Evolutionary conservation across 305 asterid genomes (phyloP).

Genomic region (Rubia tinctorum): DNA sequence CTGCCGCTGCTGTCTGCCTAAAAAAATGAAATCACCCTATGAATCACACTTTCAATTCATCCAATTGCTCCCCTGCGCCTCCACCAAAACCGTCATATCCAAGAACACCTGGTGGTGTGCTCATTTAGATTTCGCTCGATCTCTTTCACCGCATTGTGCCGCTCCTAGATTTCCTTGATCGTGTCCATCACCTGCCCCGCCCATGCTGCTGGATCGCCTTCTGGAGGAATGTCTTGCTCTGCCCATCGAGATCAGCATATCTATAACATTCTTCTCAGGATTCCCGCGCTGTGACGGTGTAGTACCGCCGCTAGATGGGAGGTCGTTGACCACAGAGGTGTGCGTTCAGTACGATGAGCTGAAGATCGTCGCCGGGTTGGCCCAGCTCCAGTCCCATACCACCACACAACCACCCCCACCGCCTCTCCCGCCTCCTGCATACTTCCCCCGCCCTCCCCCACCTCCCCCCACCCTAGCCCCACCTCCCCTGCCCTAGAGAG

Average conservation of each 20-base stretch:
- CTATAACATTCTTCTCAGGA: slow-evolving; percentile 42
- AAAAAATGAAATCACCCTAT: slow-evolving; percentile 45
- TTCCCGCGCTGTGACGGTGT: slow-evolving; percentile 54
- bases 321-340: slow-evolving; percentile 51
- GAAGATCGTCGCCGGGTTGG: too few relatives aligned
- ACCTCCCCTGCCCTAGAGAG: too few relatives aligned
- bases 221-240: slow-evolving; percentile 54
- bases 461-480: too few relatives aligned
- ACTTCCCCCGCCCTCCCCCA: too few relatives aligned
- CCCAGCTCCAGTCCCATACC: too few relatives aligned
- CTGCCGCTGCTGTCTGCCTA: background rate
- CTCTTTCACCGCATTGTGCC: slow-evolving; percentile 58
- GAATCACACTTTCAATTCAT: slow-evolving; percentile 56
- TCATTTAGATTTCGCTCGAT: slow-evolving; percentile 50
- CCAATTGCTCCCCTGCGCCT: slow-evolving; percentile 49
- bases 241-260: slow-evolving; percentile 44
- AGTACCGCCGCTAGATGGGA: slow-evolving; percentile 47
- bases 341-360: slow-evolving; percentile 39
- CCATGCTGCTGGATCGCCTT: slow-evolving; percentile 67
- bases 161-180: slow-evolving; percentile 52
- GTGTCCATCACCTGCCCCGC: slow-evolving; percentile 60
- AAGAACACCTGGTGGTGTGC: slow-evolving; percentile 43
- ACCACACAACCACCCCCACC: too few relatives aligned
- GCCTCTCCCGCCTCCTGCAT: too few relatives aligned
- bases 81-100: slow-evolving; percentile 59